Conservation (phyloP, 164 flowering plant genomes). For the Nelumbo lutea region DNA sequence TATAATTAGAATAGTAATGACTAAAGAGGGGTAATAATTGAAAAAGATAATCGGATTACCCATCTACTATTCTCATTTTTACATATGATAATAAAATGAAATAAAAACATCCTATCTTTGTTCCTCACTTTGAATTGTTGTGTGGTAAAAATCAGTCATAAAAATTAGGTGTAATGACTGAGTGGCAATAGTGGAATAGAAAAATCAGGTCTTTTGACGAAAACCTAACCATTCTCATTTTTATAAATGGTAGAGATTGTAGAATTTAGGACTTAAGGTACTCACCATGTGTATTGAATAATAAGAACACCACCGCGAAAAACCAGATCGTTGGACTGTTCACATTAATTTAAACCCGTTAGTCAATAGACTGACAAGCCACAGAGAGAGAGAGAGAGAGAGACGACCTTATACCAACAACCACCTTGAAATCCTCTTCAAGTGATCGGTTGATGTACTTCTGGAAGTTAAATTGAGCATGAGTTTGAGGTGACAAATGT, state of each 20-base stretch:
- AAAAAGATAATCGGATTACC: too few species aligned
- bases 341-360: background rate
- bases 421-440: slow-evolving; percentile 87
- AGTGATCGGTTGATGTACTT: slow-evolving; percentile 73
- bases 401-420: slow-evolving; percentile 68
- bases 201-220: background rate
- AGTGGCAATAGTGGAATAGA: background rate
- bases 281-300: slow-evolving; percentile 55
- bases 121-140: too few species aligned
- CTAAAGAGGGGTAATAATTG: too few species aligned
- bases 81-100: too few species aligned
- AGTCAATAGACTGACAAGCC: background rate
- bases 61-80: too few species aligned
- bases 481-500: slow-evolving; percentile 71
- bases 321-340: slow-evolving; percentile 78
- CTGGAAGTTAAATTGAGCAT: slow-evolving; percentile 59
- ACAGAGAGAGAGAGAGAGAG: background rate
- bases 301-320: slow-evolving; percentile 56
- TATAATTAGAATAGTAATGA: too few species aligned
- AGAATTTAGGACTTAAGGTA: too few species aligned
- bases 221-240: background rate
- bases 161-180: too few species aligned
- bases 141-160: too few species aligned
- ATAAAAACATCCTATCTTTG: too few species aligned
- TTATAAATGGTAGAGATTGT: background rate